Evolutionary conservation across 192 early-diverging fungal genomes (phyloP), one percentile per base, ranked within the genome.

Genomic region (Cetraspora pellucida): DNA sequence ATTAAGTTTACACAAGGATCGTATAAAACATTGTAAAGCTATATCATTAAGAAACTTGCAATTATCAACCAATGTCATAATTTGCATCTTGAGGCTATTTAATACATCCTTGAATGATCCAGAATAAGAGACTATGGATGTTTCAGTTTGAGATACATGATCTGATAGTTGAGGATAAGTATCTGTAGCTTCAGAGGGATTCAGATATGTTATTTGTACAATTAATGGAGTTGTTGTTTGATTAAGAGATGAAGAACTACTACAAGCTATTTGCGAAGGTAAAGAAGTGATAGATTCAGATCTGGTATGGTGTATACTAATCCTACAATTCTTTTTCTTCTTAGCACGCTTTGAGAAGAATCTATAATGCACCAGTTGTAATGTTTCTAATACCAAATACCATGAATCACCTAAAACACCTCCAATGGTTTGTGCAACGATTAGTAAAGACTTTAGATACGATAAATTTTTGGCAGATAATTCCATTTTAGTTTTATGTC

Each of bases 361-460:
- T 21, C 94, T 80, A 79, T 90, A 90, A 59, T 97, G 95, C 1
- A 93, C 92, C 21, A 92, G 88, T 79, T 97, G 95, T 75, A 97
- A 82, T 3, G 95, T 95, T 74, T 95, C 93, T 44, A 97, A 78
- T 2, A 97, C 88, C 43, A 91, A 82, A 77, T 92, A 95, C 97
- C 97, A 99, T 61, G 91, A 86, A 47, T 91, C 81, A n/a, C 91
- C 93, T 58, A 99, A 81, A 13, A 89, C 90, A 10, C 89, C 81
- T 6, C 88, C 90, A 69, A 98, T 84, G 28, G 86, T 90, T 81
- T 90, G 84, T 9, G 95, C 89, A 13, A 95, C 86, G 30, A 86
- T 83, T 2, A 96, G 72, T 30, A 95, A 77, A 3, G 90, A 88
- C 8, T 92, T 89, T 28, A 98, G 79, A 57, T 91, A 93, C 52